Evolutionary conservation across 257 asterid species (phyloP).

Genomic region (Plectranthus barbatus): DNA sequence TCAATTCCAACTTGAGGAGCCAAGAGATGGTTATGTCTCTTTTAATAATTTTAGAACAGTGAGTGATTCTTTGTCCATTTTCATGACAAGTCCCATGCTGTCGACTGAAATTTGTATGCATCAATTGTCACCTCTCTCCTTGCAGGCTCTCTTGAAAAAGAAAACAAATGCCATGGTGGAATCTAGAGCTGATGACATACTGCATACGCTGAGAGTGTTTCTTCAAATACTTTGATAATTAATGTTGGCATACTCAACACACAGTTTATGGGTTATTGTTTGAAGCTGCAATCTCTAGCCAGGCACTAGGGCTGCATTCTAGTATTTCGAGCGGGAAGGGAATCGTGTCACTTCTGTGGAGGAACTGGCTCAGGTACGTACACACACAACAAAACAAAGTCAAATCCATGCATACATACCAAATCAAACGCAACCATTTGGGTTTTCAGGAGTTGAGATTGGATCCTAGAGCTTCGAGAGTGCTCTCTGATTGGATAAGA

Average conservation of each 20-base stretch:
- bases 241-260: too few species aligned
- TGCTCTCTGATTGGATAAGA: constrained; percentile 84
- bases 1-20: constrained; percentile 70
- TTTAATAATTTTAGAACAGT: constrained; percentile 74
- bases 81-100: background rate
- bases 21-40: constrained; percentile 63
- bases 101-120: background rate
- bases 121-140: background rate
- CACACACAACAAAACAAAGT: background rate
- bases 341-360: constrained; percentile 62
- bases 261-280: background rate
- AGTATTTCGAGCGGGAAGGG: constrained; percentile 67
- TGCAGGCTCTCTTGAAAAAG: constrained; percentile 69
- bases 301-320: constrained; percentile 64
- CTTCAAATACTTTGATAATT: too few species aligned
- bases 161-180: constrained; percentile 94
- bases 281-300: constrained; percentile 79
- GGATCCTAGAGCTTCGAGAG: constrained; percentile 52
- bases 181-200: constrained; percentile 72
- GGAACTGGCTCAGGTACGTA: constrained; percentile 74
- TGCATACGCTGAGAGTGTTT: constrained; percentile 83
- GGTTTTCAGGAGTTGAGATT: constrained; percentile 71
- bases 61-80: constrained; percentile 19
- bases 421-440: background rate
- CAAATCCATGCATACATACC: background rate